Base-by-base conservation (phyloP, 202 grass and related monocot genomes). In the Carex sylvatica region DNA sequence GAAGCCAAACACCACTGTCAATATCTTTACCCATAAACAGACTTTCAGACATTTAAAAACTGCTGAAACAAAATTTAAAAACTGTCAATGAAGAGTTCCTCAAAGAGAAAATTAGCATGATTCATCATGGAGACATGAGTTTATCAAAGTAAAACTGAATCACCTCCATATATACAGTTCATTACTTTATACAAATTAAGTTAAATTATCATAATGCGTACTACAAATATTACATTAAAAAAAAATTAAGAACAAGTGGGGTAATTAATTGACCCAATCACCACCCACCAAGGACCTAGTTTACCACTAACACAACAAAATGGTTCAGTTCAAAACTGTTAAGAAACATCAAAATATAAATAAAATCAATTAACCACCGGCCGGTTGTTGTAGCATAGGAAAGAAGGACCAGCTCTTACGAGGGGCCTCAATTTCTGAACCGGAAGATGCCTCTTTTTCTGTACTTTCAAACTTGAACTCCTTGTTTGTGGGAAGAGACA, bases 391-490 rank as follows among this genome's bases (percentile, higher is more conserved):
- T 14, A 92, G 79, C 64, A 92, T 82, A 22, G 93, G 89, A 83
- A 86, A 88, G 89, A 98, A 92, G 18, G 93, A 89, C 93, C 96
- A 96, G 74, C 83, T 83, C 85, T 89, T 99, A 49, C 82, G 84
- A 23, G 89, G 91, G 14, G 90, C 87, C 0, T 83, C 19, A 54
- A 79, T 73, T 78, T 93, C 88, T 19, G 90, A 89, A 30, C 88
- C 94, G n/a, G 92, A 66, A 1, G 75, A 89, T 5, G 86, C 82
- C 64, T 90, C 92, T 64, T 69, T 79, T 9, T 82, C 83, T 56
- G 85, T 30, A 16, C 87, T 93, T 78, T 90, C 86, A 67, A 97
- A 97, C 55, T 97, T 91, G 78, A 97, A 99, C 52, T 99, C 96
- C 74, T 99, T 99, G 80, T 86, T 84, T 44, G 85, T 47, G 8